Percentiles rank a stretch among this genome's conserved stretches.
These are phyloP conservation scores for Aureobasidium melanogenum DNA, from an alignment of 2,329 filamentous ascomycete genomes.

Conservation along the genomic window DNA sequence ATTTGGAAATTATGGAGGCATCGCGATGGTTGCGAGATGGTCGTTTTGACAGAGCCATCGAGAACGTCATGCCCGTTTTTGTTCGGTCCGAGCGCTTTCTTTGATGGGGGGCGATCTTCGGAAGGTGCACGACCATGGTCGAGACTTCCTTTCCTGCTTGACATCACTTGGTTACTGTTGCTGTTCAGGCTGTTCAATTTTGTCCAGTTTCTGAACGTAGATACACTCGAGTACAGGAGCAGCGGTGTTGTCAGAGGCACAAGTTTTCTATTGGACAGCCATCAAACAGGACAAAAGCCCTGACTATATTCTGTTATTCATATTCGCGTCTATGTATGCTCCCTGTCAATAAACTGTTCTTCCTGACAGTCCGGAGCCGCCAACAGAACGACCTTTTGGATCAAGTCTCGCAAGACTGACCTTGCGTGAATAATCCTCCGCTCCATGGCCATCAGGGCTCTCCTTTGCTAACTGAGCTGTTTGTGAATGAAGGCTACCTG, in stretches of 20 bases:
- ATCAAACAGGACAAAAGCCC: not conserved
- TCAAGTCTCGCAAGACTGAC: not conserved
- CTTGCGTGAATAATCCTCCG: not conserved
- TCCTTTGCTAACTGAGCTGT: not conserved
- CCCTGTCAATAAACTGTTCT: not conserved
- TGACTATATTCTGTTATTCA: not conserved
- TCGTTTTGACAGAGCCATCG: not conserved
- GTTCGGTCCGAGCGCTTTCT: not conserved
- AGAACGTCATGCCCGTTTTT: not conserved
- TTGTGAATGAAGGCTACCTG: not conserved
- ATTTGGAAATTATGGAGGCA: too few species aligned
- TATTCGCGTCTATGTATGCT: not conserved
- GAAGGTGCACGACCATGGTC: not conserved
- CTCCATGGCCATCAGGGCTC: not conserved
- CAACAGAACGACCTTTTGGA: not conserved
- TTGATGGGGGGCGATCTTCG: not conserved
- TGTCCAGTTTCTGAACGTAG: too few species aligned
- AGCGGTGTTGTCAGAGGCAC: too few species aligned
- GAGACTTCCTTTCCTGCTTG: not conserved
- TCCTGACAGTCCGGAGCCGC: not conserved
- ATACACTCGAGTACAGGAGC: not conserved
- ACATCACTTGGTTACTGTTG: not conserved
- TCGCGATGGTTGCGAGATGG: not conserved
- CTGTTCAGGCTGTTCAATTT: not conserved
- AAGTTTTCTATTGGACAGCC: not conserved